A percentile compares a stretch with the other conserved stretches of the same genome.
Evolutionary conservation across 2,329 filamentous ascomycete genomes (phyloP).

Genomic region (Diaporthe caulivora): DNA sequence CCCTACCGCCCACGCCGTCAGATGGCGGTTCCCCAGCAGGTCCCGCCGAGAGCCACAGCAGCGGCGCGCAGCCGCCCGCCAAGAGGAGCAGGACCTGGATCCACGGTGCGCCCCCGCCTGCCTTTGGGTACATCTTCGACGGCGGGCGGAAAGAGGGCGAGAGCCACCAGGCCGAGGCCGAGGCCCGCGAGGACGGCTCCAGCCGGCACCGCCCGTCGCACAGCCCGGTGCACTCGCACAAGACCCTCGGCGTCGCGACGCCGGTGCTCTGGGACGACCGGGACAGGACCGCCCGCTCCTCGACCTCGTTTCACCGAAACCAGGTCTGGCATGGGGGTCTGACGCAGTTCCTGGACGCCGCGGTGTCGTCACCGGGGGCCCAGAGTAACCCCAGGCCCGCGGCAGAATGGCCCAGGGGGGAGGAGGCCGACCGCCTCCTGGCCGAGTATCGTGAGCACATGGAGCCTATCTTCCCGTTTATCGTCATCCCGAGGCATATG

Average conservation of each 20-base stretch:
- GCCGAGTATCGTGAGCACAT: conserved; percentile 50
- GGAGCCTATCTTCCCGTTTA: conserved; percentile 59
- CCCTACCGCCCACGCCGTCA: conserved; percentile 41
- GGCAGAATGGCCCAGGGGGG: conserved; percentile 49
- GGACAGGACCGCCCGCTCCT: neutral
- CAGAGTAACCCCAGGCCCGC: neutral
- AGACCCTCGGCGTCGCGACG: conserved; percentile 13
- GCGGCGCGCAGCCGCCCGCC: neutral
- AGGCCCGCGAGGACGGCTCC: neutral
- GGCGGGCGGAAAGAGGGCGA: neutral
- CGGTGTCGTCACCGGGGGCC: neutral
- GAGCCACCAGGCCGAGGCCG: neutral
- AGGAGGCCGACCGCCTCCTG: conserved; percentile 57
- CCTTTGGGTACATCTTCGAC: conserved; percentile 16
- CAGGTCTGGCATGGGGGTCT: neutral
- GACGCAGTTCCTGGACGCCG: neutral
- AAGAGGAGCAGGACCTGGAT: neutral
- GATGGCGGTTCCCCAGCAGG: conserved; percentile 2
- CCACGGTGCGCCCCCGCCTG: neutral
- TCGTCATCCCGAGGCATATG: conserved; percentile 54
- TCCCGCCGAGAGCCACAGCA: neutral
- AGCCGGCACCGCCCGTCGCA: neutral
- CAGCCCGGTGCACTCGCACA: neutral
- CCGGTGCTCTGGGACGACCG: neutral
- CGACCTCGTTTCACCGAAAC: neutral